Evolutionary conservation across 345 rosid genomes (phyloP), one percentile per base, ranked within the genome.

Genomic region (Moricandia moricandioides): DNA sequence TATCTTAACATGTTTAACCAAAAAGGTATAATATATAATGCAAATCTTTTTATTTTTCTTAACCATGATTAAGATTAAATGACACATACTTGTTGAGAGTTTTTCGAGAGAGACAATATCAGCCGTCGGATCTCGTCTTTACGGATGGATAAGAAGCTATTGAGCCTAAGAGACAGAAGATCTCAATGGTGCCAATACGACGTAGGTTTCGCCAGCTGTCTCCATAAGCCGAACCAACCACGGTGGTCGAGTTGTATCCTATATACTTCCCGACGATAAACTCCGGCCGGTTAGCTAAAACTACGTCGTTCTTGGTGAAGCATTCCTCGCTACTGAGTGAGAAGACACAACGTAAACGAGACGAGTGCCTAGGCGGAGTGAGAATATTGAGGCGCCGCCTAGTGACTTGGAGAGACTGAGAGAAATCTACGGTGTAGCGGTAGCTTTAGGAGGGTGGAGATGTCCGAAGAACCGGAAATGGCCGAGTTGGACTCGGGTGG

Each of bases 141-240:
- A 40, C 88, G 67, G 31, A 78, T 64, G 18, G 71, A 17, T 3
- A 49, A 4, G 54, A 81, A 80, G 34, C 1, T 34, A 64, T 82
- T 82, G 4, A 84, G 84, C 13, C 85, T 84, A 61, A 17, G 52
- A 0, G 81, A 11, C 6, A 82, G 78, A 88, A 79, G 40, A 88
- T 67, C 54, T 84, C 86, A 5, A 74, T 16, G 9, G 84, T 35
- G 12, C 76, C 62, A 27, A 84, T 78, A 60, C 85, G 84, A 16
- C 89, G 86, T 0, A 83, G 86, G 79, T 88, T 88, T 12, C 91
- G 79, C 91, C 91, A 88, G 30, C 78, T 82, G 33, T 83, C 83
- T 0, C 89, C 89, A 45, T 88, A 86, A 3, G 85, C 34, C 5
- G 83, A 55, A 16, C 0, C 1, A 1, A 17, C 69, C 29, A 84